Evolutionary conservation across 495 filamentous ascomycete genomes (phyloP), one percentile per base, ranked within the genome.

Genomic region (Penicillium roqueforti): DNA sequence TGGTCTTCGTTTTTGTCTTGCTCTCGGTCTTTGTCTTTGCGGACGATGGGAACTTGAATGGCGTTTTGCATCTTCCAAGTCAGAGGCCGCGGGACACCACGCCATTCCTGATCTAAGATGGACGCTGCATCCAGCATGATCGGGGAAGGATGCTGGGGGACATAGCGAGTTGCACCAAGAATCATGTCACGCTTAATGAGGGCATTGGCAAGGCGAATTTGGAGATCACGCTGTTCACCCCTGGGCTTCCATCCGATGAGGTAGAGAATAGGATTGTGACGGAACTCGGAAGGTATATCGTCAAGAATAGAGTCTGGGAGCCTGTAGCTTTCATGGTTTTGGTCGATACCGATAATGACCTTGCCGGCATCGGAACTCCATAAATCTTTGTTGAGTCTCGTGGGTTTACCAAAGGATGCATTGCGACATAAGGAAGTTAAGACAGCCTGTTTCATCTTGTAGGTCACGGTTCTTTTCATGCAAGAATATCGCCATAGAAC

Each of bases 401-500:
- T 41, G 16, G 38, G 46, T 16, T 58, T 48, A 13, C 44, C 46
- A 0, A 32, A 18, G 4, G 60, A 38, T 6, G 53, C 55, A 34
- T 67, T 68, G 49, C 68, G 57, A 29, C 23, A 14, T 11, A 77
- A 54, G 14, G 68, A 69, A 18, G 28, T 54, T 26, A 64, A 36
- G 9, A 75, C 61, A 10, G 56, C 44, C n/a, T 67, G 59, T 26
- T 53, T 58, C 72, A 76, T 78, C 2, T 60, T 49, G 38, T 52
- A 49, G 36, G 63, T 74, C 19, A 71, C 67, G n/a, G 19, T 16
- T 2, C 61, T 56, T n/a, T 68, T 31, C 60, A 78, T 65, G 55
- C 76, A 79, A 6, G 78, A 74, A 60, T 75, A 75, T 39, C 64
- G 61, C 78, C 78, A 81, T 11, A 80, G 39, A 3, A 79, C 74